Percentiles rank a stretch among this genome's conserved stretches.
phyloP scores from a whole-genome alignment of 495 filamentous ascomycete genomes.

The Pyronema omphalodes region DNA sequence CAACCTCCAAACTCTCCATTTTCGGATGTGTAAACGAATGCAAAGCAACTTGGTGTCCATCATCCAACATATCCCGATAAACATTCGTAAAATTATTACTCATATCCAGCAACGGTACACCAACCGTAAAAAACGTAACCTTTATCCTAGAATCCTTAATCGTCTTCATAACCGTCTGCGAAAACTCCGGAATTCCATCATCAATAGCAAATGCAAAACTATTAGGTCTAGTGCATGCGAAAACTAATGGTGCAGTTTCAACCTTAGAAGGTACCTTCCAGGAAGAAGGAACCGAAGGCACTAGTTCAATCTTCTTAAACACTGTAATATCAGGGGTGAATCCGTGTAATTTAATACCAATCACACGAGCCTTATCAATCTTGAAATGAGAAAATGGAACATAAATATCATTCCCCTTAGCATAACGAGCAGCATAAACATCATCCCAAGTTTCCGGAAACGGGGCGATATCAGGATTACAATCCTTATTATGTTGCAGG shows the following conservation, averaged over 20 bases:
- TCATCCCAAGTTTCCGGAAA: conserved; percentile 60
- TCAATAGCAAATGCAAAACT: conserved; percentile 69
- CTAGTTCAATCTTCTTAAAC: conserved; percentile 46
- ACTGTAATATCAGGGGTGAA: conserved; percentile 40
- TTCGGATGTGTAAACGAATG: conserved; percentile 60
- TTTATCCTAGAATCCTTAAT: conserved; percentile 43
- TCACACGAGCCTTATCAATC: conserved; percentile 38
- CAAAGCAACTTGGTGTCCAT: conserved; percentile 57
- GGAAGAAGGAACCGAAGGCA: conserved; percentile 33
- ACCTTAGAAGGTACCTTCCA: conserved; percentile 42
- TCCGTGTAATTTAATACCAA: conserved; percentile 50
- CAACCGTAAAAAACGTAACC: conserved; percentile 67
- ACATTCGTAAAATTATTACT: conserved; percentile 42
- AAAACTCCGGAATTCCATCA: conserved; percentile 46
- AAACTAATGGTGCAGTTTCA: conserved; percentile 40
- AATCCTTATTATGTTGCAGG: conserved; percentile 52
- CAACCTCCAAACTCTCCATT: conserved; percentile 44
- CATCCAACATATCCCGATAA: conserved; percentile 43
- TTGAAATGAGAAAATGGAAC: conserved; percentile 58
- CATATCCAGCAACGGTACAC: conserved; percentile 40
- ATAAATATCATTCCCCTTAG: conserved; percentile 43
- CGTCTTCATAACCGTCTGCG: conserved; percentile 45
- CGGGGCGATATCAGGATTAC: conserved; percentile 39
- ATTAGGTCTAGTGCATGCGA: conserved; percentile 51
- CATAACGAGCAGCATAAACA: conserved; percentile 49